These are phyloP conservation scores for Ophiocordyceps robertsii DNA, from an alignment of 2,329 filamentous ascomycete species.

Conservation along the genomic window DNA sequence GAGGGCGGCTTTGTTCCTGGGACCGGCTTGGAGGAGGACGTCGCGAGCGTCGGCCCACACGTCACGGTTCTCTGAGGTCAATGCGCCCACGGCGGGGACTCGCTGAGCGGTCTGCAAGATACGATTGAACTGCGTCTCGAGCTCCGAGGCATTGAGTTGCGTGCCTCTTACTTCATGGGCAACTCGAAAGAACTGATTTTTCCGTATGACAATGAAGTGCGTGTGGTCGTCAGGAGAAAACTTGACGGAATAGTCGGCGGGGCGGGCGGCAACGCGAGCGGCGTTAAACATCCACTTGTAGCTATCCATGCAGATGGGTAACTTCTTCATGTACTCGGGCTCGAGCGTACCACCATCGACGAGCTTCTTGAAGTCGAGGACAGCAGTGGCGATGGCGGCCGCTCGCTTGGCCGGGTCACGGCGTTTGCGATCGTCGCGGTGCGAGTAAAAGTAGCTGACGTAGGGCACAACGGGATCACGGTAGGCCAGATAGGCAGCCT, in stretches of 20 bases:
- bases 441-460: constrained; percentile 98
- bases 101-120: constrained; percentile 68
- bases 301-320: constrained; percentile 95
- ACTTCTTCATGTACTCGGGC: constrained; percentile 97
- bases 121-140: constrained; percentile 77
- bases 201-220: constrained; percentile 80
- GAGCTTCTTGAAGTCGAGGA: constrained; percentile 86
- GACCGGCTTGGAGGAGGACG: constrained; percentile 60
- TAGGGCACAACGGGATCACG: constrained; percentile 94
- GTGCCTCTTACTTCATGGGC: constrained; percentile 66
- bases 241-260: constrained; percentile 73
- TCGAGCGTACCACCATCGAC: constrained; percentile 74
- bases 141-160: constrained; percentile 76
- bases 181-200: constrained; percentile 97
- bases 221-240: constrained; percentile 63
- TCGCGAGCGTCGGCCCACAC: constrained; percentile 78
- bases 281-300: constrained; percentile 99
- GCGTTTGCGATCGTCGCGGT: constrained; percentile 80
- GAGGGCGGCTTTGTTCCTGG: constrained; percentile 65
- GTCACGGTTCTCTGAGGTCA: constrained; percentile 90
- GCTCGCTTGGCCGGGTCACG: constrained; percentile 86
- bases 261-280: constrained; percentile 70
- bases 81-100: constrained; percentile 61
- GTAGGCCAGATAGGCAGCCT: constrained; percentile 82
- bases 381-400: constrained; percentile 74